Evolutionary conservation across 2,329 filamentous ascomycete genomes (phyloP), one percentile per base, ranked within the genome.

Genomic region (Amphichorda felina): DNA sequence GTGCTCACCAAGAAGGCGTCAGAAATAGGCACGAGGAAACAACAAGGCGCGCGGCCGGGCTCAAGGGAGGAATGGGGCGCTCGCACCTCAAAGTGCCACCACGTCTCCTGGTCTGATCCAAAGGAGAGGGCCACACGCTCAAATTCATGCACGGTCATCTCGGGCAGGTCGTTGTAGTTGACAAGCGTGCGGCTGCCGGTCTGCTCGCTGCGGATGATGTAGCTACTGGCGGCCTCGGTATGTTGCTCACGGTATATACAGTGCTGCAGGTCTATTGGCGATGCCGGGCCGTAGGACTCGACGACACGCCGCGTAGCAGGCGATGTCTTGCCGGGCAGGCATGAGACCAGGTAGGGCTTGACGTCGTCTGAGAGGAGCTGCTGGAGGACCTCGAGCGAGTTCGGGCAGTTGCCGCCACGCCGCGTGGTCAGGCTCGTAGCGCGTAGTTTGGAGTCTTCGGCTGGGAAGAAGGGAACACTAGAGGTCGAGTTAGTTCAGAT

Each of bases 351-450:
- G 45, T 70, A 59, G 29, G 56, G 50, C 31, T 45, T 47, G 26
- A 61, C 43, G 37, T 36, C 35, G 40, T 30, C 4, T 8, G 15
- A 9, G 14, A 14, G 33, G 36, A 75, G 64, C 50, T 86, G 78
- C 41, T 74, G 66, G 18, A 87, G 59, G 8, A 87, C 80, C 50
- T 85, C 70, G 24, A 85, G 67, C 4, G 73, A 72, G 51, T 87
- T 87, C 17, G 76, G 70, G 42, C 77, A 76, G 53, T 87, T 88
- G 22, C 82, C 82, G 35, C 82, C 82, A 18, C 80, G 70, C 21
- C 81, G 72, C 30, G 68, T 66, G 25, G 61, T 57, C 37, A 81
- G 51, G 17, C 50, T 63, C 2, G 70, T 70, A 14, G 82, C 80
- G 22, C 81, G 76, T 28, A 83, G 63, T 55, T 87, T 87, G 33